Conservation (phyloP, 2,329 filamentous ascomycete species). For the Verticillium isaacii region DNA sequence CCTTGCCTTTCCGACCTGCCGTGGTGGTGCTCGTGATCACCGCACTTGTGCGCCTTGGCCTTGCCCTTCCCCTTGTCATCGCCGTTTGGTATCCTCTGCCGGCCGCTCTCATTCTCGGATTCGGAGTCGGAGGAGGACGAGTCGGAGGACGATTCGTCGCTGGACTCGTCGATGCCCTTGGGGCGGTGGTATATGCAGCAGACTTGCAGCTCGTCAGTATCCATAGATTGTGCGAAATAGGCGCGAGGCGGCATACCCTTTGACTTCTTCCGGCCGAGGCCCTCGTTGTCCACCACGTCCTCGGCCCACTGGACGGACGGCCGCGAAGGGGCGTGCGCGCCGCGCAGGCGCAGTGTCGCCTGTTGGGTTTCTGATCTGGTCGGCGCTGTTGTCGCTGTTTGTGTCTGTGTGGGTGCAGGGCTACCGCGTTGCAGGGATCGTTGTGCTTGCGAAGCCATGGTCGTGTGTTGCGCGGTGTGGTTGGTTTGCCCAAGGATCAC, state of each 20-base stretch:
- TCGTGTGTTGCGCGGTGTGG: neutral
- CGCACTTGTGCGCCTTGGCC: constrained; percentile 33
- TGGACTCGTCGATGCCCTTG: constrained; percentile 76
- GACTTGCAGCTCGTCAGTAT: constrained; percentile 47
- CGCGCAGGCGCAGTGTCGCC: constrained; percentile 48
- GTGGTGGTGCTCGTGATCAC: constrained; percentile 26
- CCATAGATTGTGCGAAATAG: neutral
- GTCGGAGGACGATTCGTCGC: constrained; percentile 57
- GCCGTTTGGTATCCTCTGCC: constrained; percentile 15
- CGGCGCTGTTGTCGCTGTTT: constrained; percentile 26
- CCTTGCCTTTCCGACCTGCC: constrained; percentile 14
- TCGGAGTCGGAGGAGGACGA: constrained; percentile 49
- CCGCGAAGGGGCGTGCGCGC: constrained; percentile 37
- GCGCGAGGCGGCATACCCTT: constrained; percentile 59
- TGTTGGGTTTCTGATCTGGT: constrained; percentile 20
- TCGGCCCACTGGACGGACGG: constrained; percentile 87
- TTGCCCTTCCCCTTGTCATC: constrained; percentile 28
- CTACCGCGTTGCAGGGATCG: constrained; percentile 2
- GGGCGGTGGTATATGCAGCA: constrained; percentile 98
- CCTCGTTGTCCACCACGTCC: constrained; percentile 92
- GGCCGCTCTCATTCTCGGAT: constrained; percentile 33
- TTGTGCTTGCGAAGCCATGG: constrained; percentile 2
- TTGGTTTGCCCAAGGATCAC: neutral
- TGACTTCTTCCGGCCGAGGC: constrained; percentile 85
- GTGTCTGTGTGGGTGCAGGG: constrained; percentile 21